phyloP scores from a whole-genome alignment of 2,329 filamentous ascomycete species.

The Aspergillus eucalypticola region DNA sequence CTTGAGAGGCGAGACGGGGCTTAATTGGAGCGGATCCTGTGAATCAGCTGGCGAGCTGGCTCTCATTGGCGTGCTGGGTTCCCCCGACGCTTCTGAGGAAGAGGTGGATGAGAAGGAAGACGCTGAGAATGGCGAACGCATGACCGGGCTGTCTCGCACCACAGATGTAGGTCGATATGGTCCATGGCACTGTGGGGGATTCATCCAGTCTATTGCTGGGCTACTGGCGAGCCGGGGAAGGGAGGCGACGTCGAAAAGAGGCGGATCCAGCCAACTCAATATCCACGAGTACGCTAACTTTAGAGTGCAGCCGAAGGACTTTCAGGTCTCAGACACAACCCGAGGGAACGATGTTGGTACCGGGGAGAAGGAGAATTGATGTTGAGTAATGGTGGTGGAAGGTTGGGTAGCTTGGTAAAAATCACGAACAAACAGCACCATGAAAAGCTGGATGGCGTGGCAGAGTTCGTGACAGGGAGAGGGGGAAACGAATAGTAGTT shows the following conservation, averaged over 20 bases:
- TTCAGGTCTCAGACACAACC: background rate
- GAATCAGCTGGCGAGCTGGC: conserved; percentile 17
- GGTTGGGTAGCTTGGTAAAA: conserved; percentile 1
- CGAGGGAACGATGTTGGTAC: background rate
- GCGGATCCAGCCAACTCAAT: conserved; percentile 1
- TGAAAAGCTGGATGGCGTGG: background rate
- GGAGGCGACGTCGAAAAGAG: conserved; percentile 9
- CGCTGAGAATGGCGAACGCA: conserved; percentile 28
- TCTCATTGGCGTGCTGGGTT: conserved; percentile 18
- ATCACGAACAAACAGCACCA: conserved; percentile 1
- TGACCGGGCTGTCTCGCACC: conserved; percentile 29
- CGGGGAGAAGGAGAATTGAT: background rate
- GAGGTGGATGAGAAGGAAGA: conserved; percentile 22
- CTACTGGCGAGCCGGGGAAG: conserved; percentile 8
- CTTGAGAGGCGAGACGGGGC: conserved; percentile 23
- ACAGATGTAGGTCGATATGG: conserved; percentile 27
- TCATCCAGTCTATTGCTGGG: conserved; percentile 31
- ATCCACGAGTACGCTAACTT: background rate
- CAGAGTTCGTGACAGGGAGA: background rate
- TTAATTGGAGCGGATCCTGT: conserved; percentile 17
- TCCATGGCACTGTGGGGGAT: conserved; percentile 36
- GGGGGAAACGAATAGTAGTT: background rate
- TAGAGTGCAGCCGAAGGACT: background rate
- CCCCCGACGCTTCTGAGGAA: conserved; percentile 19
- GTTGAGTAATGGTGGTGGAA: background rate